Percentiles rank a stretch among this genome's conserved stretches.
These are phyloP conservation scores for Yarrowia divulgata DNA, from an alignment of 805 yeast species.

Conservation along the genomic window DNA sequence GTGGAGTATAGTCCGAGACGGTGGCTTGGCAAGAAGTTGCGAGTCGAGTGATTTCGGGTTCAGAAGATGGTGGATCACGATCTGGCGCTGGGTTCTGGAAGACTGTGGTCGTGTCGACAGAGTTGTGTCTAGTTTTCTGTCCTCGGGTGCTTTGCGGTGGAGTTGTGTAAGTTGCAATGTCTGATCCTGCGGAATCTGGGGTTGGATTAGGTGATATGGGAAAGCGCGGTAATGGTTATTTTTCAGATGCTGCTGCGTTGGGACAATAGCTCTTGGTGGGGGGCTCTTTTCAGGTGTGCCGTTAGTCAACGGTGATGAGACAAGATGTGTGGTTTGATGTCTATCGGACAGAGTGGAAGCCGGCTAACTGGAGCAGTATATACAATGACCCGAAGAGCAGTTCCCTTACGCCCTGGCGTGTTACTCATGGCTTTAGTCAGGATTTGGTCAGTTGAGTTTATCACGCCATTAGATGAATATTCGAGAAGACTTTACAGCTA, in stretches of 20 bases:
- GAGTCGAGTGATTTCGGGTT: not conserved
- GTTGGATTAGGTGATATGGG: constrained; percentile 32
- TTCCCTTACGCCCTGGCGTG: too few relatives aligned
- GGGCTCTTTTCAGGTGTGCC: not conserved
- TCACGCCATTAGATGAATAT: constrained; percentile 33
- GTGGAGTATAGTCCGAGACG: constrained; percentile 6
- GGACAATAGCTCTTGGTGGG: constrained; percentile 26
- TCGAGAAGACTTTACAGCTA: constrained; percentile 23
- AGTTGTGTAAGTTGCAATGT: constrained; percentile 13
- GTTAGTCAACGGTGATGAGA: not conserved
- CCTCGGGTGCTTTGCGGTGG: not conserved
- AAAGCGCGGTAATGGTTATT: constrained; percentile 34
- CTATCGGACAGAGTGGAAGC: not conserved
- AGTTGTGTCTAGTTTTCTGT: not conserved
- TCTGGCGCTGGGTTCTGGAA: not conserved
- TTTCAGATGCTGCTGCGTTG: constrained; percentile 33
- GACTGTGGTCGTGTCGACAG: not conserved
- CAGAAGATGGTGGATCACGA: not conserved
- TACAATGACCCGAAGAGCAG: too few relatives aligned
- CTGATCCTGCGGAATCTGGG: constrained; percentile 36
- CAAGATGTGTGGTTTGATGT: not conserved
- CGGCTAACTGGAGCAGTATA: too few relatives aligned
- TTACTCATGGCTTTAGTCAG: not conserved
- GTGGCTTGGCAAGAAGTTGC: not conserved
- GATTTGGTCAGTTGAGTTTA: constrained; percentile 12